A percentile compares a stretch with the other conserved stretches of the same genome.
Conservation (phyloP, 78 protist species). For the Dictyostelium intermedium region DNA sequence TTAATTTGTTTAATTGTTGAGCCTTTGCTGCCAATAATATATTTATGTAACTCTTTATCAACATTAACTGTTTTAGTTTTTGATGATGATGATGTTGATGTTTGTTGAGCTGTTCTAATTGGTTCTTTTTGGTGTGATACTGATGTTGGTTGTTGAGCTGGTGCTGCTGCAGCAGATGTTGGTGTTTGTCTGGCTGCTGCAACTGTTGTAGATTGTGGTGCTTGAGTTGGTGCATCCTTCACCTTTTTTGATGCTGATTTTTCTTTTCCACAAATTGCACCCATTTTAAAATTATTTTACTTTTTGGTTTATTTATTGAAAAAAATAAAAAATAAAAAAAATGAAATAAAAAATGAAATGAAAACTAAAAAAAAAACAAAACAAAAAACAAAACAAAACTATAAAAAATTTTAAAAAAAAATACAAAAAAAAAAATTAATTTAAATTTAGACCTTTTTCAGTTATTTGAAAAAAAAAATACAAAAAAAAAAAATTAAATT, state of each 20-base stretch:
- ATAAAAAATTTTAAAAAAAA: neutral
- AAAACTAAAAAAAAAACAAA: neutral
- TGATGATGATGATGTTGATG: neutral
- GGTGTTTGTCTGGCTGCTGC: neutral
- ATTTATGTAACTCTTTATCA: conserved; percentile 46
- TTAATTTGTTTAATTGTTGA: conserved; percentile 57
- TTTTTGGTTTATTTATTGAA: neutral
- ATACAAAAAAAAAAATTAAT: neutral
- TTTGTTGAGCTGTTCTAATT: neutral
- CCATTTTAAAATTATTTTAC: neutral
- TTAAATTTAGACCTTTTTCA: neutral
- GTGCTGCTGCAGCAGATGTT: neutral
- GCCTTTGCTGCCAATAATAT: conserved; percentile 74
- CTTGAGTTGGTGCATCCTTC: neutral
- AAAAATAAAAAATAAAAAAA: neutral
- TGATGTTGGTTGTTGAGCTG: neutral
- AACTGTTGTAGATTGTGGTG: neutral
- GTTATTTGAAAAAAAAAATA: neutral
- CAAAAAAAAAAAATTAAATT: neutral
- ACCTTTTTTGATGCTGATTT: neutral
- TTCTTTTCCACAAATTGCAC: conserved; percentile 19
- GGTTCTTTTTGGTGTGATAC: neutral
- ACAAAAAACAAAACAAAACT: neutral
- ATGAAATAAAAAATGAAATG: neutral
- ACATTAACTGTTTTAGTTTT: conserved; percentile 12